These are phyloP conservation scores for Corylus avellana DNA, from an alignment of 306 rosid species.

Conservation along the genomic window DNA sequence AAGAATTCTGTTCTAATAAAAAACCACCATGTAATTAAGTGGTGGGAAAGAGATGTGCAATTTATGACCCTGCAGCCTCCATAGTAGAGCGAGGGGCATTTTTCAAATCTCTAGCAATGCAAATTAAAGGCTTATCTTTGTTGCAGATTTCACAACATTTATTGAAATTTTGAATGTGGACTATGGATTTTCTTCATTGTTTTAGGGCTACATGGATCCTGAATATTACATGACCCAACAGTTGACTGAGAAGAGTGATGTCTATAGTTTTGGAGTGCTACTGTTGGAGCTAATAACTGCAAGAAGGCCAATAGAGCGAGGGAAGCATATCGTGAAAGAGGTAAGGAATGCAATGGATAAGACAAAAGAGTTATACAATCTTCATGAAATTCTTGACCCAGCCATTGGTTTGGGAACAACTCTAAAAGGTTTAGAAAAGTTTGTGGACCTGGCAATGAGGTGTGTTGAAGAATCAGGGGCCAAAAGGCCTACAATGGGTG, in stretches of 20 bases:
- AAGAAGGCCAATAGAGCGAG: constrained; percentile 37
- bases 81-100: background rate
- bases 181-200: background rate
- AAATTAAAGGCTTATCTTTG: background rate
- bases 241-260: constrained; percentile 48
- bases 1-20: background rate
- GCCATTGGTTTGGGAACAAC: constrained; percentile 15
- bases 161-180: background rate
- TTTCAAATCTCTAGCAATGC: background rate
- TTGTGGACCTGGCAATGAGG: constrained; percentile 39
- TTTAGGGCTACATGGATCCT: constrained; percentile 52
- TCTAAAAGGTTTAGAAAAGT: constrained; percentile 30
- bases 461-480: constrained; percentile 34
- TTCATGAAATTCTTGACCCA: constrained; percentile 33
- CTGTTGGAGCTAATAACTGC: constrained; percentile 47
- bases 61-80: background rate
- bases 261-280: constrained; percentile 50
- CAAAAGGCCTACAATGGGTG: constrained; percentile 44
- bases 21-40: background rate
- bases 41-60: background rate
- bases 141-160: background rate
- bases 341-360: constrained; percentile 27
- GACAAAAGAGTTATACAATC: constrained; percentile 31
- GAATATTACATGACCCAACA: constrained; percentile 46
- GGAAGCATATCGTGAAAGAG: constrained; percentile 39